Conservation (phyloP, 108 stramenopile species). For the Skeletonema potamos region DNA sequence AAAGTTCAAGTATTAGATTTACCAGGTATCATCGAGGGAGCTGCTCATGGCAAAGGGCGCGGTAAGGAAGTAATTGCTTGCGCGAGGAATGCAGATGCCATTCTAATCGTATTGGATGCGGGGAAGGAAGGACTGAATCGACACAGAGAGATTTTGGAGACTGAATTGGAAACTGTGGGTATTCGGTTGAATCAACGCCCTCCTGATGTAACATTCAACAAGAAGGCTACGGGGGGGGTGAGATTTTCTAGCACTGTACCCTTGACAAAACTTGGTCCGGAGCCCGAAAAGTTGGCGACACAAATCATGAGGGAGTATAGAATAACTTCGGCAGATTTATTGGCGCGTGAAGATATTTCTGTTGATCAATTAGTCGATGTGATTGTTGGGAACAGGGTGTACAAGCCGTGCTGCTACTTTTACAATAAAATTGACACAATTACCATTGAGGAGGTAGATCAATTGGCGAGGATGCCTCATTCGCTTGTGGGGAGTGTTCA, state of each 20-base stretch:
- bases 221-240: constrained; percentile 92
- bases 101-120: constrained; percentile 98
- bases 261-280: constrained; percentile 90
- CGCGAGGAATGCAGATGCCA: constrained; percentile 93
- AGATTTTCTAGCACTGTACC: constrained; percentile 92
- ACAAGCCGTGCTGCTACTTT: constrained; percentile 94
- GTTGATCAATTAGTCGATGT: constrained; percentile 99
- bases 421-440: constrained; percentile 99
- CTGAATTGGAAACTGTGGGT: constrained; percentile 97
- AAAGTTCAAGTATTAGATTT: constrained; percentile 98
- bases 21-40: constrained; percentile 99
- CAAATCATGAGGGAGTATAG: constrained; percentile 93
- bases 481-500: constrained; percentile 91
- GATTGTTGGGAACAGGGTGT: constrained; percentile 93
- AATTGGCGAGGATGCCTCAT: constrained; percentile 94
- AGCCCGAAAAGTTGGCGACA: constrained; percentile 85
- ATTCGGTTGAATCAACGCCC: constrained; percentile 93
- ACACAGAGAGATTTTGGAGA: constrained; percentile 95
- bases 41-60: constrained; percentile 96
- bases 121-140: constrained; percentile 96
- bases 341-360: constrained; percentile 93
- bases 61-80: constrained; percentile 99
- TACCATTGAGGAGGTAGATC: constrained; percentile 97
- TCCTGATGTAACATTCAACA: constrained; percentile 89
- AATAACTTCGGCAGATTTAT: constrained; percentile 92